A percentile compares a stretch with the other conserved stretches of the same genome.
Conservation (phyloP, 2,329 filamentous ascomycete species). For the Beauveria sp. region DNA sequence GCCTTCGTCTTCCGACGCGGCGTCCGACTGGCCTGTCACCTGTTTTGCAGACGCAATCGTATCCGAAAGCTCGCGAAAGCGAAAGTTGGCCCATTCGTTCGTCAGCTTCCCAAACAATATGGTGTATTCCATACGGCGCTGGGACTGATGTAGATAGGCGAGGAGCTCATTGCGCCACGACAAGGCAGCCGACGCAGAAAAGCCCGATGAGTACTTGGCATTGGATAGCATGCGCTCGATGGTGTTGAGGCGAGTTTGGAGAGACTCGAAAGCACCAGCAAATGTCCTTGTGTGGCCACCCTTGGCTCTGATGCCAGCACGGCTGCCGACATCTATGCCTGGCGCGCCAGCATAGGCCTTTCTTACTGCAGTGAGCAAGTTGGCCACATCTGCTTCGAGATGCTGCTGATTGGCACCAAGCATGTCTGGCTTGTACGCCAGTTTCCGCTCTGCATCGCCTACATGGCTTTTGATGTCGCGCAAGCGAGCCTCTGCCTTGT, state of each 20-base stretch:
- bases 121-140: slow-evolving; percentile 8
- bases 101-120: slow-evolving; percentile 6
- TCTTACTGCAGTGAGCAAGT: background rate
- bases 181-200: slow-evolving; percentile 1
- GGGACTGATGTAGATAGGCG: slow-evolving; percentile 1
- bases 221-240: slow-evolving; percentile 11
- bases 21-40: background rate
- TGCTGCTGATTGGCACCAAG: background rate
- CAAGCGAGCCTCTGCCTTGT: slow-evolving; percentile 6
- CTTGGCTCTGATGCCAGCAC: background rate
- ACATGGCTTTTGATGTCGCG: background rate
- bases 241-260: background rate
- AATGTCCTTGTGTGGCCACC: background rate
- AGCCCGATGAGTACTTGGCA: slow-evolving; percentile 5
- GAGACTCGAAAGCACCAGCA: background rate
- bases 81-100: slow-evolving; percentile 5
- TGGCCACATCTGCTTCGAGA: slow-evolving; percentile 7
- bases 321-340: background rate
- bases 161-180: slow-evolving; percentile 9
- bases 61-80: slow-evolving; percentile 7
- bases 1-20: slow-evolving; percentile 8
- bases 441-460: background rate
- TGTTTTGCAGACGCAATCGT: background rate
- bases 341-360: background rate
- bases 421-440: background rate